These are phyloP conservation scores for Kurtzmaniella quercitrusa DNA, from an alignment of 1,139 yeast species.

Conservation along the genomic window DNA sequence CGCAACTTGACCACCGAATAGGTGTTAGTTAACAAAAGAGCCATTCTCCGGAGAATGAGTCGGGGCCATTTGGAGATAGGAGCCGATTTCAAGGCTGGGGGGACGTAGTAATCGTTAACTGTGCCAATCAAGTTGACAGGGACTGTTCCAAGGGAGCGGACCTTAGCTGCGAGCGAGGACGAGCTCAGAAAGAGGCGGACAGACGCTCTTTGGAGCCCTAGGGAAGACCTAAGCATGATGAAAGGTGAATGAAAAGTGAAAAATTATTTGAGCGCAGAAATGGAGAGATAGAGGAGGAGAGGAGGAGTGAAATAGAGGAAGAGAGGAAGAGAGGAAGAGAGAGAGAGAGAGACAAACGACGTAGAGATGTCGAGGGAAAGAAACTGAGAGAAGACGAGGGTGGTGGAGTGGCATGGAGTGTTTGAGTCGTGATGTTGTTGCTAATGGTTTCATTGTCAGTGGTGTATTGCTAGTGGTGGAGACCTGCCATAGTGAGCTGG, in stretches of 20 bases:
- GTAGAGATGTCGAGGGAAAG: too few species aligned
- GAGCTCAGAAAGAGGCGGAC: background rate
- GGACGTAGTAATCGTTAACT: constrained; percentile 33
- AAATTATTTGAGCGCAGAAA: background rate
- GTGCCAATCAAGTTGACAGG: constrained; percentile 38
- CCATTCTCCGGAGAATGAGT: constrained; percentile 33
- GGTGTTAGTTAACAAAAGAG: constrained; percentile 41
- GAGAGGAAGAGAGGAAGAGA: background rate
- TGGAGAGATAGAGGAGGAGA: background rate
- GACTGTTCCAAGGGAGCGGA: constrained; percentile 33
- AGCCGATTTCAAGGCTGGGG: constrained; percentile 28
- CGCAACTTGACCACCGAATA: constrained; percentile 38
- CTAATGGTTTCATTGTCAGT: too few species aligned
- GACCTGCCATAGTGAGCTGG: too few species aligned
- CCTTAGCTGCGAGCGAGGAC: constrained; percentile 4
- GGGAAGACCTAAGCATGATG: background rate
- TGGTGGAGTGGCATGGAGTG: too few species aligned
- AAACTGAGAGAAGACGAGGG: too few species aligned
- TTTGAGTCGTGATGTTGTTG: too few species aligned
- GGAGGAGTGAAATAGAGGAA: background rate
- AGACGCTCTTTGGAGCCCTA: background rate
- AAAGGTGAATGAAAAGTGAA: background rate
- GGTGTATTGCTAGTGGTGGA: too few species aligned
- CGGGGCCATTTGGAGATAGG: constrained; percentile 39
- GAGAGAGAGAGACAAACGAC: background rate